Evolutionary conservation across 139 green algal genomes (phyloP).

Genomic region (Micromonas commoda): DNA sequence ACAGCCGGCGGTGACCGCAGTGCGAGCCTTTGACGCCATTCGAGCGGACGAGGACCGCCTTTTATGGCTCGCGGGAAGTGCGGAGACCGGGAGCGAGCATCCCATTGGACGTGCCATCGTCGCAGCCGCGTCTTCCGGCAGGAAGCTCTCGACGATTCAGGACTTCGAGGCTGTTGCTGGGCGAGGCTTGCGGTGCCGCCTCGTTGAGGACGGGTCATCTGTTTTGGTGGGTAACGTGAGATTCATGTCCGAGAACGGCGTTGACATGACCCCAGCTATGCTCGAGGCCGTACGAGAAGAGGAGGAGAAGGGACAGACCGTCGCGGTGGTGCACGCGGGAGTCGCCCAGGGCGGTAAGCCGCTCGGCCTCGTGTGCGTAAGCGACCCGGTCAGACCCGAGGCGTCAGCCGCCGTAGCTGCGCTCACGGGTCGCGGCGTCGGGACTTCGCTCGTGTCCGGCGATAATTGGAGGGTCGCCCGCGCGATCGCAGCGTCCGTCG

Average conservation of each 20-base stretch:
- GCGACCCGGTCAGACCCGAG: conserved; percentile 84
- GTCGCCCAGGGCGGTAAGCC: not conserved
- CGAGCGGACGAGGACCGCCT: conserved; percentile 44
- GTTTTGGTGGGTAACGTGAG: conserved; percentile 33
- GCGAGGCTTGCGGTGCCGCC: no score
- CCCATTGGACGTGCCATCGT: conserved; percentile 78
- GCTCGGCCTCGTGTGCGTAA: conserved; percentile 57
- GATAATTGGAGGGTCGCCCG: conserved; percentile 76
- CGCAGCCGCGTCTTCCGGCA: no score
- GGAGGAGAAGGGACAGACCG: not conserved
- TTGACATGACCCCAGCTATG: conserved; percentile 19
- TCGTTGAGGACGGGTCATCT: not conserved
- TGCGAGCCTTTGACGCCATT: conserved; percentile 15
- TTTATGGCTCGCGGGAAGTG: conserved; percentile 54
- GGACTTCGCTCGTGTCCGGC: conserved; percentile 58
- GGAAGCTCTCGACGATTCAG: no score
- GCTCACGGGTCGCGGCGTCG: conserved; percentile 47
- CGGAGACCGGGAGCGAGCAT: conserved; percentile 83
- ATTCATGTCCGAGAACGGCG: conserved; percentile 33
- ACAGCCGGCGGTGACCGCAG: conserved; percentile 48
- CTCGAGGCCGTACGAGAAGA: not conserved
- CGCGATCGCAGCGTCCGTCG: conserved; percentile 47
- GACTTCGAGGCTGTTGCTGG: no score
- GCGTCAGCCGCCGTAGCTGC: conserved; percentile 66
- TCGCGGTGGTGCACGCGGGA: not conserved